Conservation (phyloP, 768 basidiomycete genomes). For the Macrocybe gigantea region DNA sequence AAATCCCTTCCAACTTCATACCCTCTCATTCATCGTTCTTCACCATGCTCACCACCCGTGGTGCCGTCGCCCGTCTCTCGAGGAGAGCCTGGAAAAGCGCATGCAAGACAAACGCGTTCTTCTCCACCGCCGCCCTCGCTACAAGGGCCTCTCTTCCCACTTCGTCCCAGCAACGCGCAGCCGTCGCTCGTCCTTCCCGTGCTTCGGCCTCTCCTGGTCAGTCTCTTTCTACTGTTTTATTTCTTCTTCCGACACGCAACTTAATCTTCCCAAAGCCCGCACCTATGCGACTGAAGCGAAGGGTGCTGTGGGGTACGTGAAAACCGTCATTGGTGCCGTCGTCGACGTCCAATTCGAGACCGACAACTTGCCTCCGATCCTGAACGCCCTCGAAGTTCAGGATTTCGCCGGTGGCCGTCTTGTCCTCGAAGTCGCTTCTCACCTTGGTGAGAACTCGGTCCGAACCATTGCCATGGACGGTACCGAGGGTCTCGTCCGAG, state of each 20-base stretch:
- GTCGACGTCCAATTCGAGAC: conserved; percentile 99
- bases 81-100: conserved; percentile 75
- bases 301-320: conserved; percentile 70
- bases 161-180: conserved; percentile 37
- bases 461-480: conserved; percentile 99
- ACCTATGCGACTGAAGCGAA: conserved; percentile 90
- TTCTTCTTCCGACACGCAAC: conserved; percentile 3
- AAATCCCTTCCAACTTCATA: conserved; percentile 13
- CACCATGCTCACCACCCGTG: conserved; percentile 84
- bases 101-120: conserved; percentile 74
- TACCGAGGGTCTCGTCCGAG: conserved; percentile 99
- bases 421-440: conserved; percentile 98
- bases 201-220: conserved; percentile 48
- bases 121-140: conserved; percentile 66
- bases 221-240: conserved; percentile 21
- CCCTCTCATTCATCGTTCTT: conserved; percentile 22
- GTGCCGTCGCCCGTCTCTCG: conserved; percentile 81
- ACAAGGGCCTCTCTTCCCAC: conserved; percentile 46
- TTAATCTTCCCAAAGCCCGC: conserved; percentile 46
- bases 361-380: conserved; percentile 92
- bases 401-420: conserved; percentile 92
- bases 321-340: conserved; percentile 99
- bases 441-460: conserved; percentile 98
- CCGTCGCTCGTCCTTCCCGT: conserved; percentile 43
- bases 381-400: conserved; percentile 98